Conservation (phyloP, 169 alveolate genomes). For the Perkinsus marinus region DNA sequence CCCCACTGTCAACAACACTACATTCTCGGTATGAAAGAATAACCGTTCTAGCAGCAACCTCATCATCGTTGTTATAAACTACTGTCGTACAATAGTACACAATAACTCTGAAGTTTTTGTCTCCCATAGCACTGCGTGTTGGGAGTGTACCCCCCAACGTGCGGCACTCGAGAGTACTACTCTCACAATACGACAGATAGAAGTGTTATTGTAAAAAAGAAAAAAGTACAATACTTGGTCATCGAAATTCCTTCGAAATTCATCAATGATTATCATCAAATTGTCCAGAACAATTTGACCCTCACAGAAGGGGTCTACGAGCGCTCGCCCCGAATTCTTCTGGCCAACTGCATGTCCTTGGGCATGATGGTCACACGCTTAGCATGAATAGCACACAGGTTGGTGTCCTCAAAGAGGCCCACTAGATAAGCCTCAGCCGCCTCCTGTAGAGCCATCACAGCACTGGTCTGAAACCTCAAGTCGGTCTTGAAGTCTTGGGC, state of each 20-base stretch:
- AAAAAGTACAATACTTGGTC: background rate
- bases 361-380: slow-evolving; percentile 98
- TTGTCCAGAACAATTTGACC: no score
- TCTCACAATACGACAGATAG: background rate
- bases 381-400: slow-evolving; percentile 97
- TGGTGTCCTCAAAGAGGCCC: slow-evolving; percentile 96
- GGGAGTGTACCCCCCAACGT: background rate
- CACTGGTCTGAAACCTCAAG: slow-evolving; percentile 93
- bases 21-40: background rate
- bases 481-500: slow-evolving; percentile 94
- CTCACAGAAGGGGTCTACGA: slow-evolving; percentile 27
- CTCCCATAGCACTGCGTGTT: background rate
- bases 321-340: slow-evolving; percentile 97
- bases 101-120: background rate
- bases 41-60: background rate
- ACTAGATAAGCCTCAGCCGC: slow-evolving; percentile 98
- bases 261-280: background rate
- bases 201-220: background rate
- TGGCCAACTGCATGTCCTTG: slow-evolving; percentile 94
- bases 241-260: background rate
- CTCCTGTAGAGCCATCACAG: slow-evolving; percentile 96
- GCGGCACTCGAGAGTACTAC: background rate
- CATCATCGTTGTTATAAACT: background rate
- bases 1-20: background rate
- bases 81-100: background rate